Base-by-base conservation (phyloP, 2,329 filamentous ascomycete genomes). In the Aspergillus pseudoviridinutans region DNA sequence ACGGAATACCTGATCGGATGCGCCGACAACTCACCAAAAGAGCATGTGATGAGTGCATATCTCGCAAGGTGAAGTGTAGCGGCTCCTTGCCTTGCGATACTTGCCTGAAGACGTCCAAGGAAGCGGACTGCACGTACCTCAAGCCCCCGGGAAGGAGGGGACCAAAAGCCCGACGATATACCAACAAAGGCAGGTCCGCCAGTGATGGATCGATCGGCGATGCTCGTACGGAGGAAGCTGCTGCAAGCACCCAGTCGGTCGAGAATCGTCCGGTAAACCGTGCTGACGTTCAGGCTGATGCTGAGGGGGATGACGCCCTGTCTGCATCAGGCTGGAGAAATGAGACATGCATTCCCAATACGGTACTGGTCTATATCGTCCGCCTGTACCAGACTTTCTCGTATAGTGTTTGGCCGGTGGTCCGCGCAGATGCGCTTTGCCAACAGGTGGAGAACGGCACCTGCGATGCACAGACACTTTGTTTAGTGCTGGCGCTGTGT, bases 11-110 rank as follows among this genome's bases (percentile, higher is more conserved):
- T 53, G 24, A 47, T 27, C 35, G 42, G 32, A 60, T 60, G 58
- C 60, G 58, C 53, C 56, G 47, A n/a, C 50, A 49, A 53, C 53
- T 64, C 41, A 64, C 63, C 24, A 71, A 70, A 64, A 60, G 66
- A 58, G 68, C 69, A 46, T 71, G 68, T 49, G 69, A 71, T 59
- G 57, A 51, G 27, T 71, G 66, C 27, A 71, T 71, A 42, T 61
- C 61, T 42, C 66, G 69, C 35, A 71, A 71, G 61, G 63, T 71
- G 12, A 69, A 67, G 51, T 71, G 66, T 56, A 66, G 60, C 50
- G 68, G 68, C 25, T 56, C 66, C 38, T 68, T 58, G 62, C 68
- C 68, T 24, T 71, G 69, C 55, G 58, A 64, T 50, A 68, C 67
- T 17, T 71, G 69, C 49, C 58, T 59, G 14, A 49, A 60, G 28